These are phyloP conservation scores for Bipolaris bicolor DNA, from an alignment of 2,329 filamentous ascomycete species.

Conservation along the genomic window DNA sequence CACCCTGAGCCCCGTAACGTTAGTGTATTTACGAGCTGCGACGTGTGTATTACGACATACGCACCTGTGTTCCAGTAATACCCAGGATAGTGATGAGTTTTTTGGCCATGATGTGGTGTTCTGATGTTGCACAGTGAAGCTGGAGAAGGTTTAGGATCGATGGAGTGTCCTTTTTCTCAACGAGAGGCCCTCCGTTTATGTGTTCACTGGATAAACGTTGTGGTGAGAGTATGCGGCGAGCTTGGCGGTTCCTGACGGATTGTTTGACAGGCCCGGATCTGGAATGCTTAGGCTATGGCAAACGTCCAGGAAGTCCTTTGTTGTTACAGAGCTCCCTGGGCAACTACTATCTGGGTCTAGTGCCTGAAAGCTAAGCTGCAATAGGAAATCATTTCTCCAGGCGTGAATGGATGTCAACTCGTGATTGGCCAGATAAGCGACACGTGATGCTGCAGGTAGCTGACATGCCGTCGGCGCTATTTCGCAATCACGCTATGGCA, in stretches of 20 bases:
- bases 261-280: background rate
- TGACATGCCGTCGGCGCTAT: background rate
- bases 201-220: background rate
- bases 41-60: conserved; percentile 2
- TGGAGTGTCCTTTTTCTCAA: background rate
- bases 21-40: conserved; percentile 1
- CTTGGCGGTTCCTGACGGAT: too few relatives aligned
- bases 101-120: background rate
- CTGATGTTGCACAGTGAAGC: background rate
- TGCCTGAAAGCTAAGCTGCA: background rate
- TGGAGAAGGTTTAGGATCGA: background rate
- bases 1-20: conserved; percentile 17
- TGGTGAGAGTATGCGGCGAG: too few relatives aligned
- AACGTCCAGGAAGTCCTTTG: background rate
- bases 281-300: background rate
- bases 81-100: conserved; percentile 29
- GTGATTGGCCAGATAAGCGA: background rate
- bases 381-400: background rate
- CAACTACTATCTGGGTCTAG: background rate
- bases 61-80: conserved; percentile 27
- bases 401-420: too few relatives aligned
- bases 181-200: background rate
- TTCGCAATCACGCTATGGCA: background rate
- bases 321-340: background rate
- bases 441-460: background rate